Conservation (phyloP, 2,329 filamentous ascomycete species). For the Magnaporthales sp. region DNA sequence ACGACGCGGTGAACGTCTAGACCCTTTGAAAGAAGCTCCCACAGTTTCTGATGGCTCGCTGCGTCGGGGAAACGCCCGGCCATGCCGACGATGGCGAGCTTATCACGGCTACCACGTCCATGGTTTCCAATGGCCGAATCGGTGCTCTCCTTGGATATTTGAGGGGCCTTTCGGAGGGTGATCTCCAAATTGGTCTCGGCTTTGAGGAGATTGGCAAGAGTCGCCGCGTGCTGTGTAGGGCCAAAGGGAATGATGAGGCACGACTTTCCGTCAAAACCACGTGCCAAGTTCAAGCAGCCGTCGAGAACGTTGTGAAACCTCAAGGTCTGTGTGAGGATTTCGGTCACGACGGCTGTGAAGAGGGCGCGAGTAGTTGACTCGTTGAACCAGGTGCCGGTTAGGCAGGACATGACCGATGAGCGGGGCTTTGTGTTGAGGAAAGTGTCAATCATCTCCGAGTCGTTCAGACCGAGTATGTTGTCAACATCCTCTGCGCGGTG, state of each 20-base stretch:
- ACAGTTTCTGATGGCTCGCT: slow-evolving; percentile 61
- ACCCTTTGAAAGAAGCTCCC: slow-evolving; percentile 67
- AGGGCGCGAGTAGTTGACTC: slow-evolving; percentile 31
- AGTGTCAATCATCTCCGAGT: slow-evolving; percentile 26
- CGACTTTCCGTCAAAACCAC: slow-evolving; percentile 26
- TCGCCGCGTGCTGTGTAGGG: slow-evolving; percentile 38
- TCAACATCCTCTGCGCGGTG: slow-evolving; percentile 34
- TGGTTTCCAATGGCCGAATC: slow-evolving; percentile 34
- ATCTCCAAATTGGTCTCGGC: slow-evolving; percentile 33
- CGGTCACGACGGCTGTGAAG: slow-evolving; percentile 32
- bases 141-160: slow-evolving; percentile 24
- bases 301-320: slow-evolving; percentile 38
- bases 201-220: slow-evolving; percentile 33
- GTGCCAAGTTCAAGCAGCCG: slow-evolving; percentile 34
- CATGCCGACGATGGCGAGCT: slow-evolving; percentile 81
- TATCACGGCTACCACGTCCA: slow-evolving; percentile 43
- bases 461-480: slow-evolving; percentile 34
- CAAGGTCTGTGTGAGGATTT: slow-evolving; percentile 41
- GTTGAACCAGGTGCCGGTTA: slow-evolving; percentile 32
- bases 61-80: slow-evolving; percentile 69
- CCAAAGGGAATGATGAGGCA: slow-evolving; percentile 41
- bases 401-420: slow-evolving; percentile 41
- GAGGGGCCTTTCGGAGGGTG: slow-evolving; percentile 26
- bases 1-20: slow-evolving; percentile 63
- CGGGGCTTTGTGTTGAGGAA: slow-evolving; percentile 33